Base-by-base conservation (phyloP, 768 basidiomycete species). In the Amanita molliuscula region DNA sequence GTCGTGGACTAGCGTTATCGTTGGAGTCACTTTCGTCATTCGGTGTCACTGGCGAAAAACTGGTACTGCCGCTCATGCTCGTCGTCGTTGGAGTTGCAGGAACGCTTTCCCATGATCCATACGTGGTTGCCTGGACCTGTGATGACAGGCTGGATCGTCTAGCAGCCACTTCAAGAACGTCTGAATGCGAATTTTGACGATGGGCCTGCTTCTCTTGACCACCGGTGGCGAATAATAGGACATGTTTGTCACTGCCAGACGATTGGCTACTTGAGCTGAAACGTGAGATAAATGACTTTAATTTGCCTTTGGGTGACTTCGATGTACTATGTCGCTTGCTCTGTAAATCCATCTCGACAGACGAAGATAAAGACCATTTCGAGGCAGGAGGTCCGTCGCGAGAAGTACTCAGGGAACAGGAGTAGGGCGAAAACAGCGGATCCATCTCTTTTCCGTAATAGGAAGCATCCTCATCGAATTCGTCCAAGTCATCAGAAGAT, bases 391-490 rank as follows among this genome's bases (percentile, higher is more conserved):
- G 41, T 3, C 15, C 49, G 15, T 20, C 28, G 13, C n/a, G 7
- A 13, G 33, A 18, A 31, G 13, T n/a, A 40, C 48, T 28, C 8
- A 38, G 16, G 3, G 35, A 35, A 15, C 34, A 18, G 16, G 37
- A 35, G 33, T 50, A 50, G 10, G 49, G 49, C n/a, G 49, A 50
- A 26, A 50, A 50, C 3, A 50, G 49, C 9, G 36, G 15, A 33
- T 50, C 31, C 10, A 50, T 44, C 6, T 50, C 41, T 44, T 44
- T 50, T 18, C 49, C 49, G 20, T 50, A 50, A 34, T 43, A 50
- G n/a, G 49, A 50, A 15, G 49, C 49, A 18, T 50, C 49, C 7
- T 50, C 49, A 26, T 50, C 49, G 31, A 50, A 50, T 16, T 50
- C 49, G 42, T 50, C 49, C 2, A 47, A 16, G 11, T 50, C 49